phyloP scores from a whole-genome alignment of 1,284 basidiomycete species.

The Irpex sp. region DNA sequence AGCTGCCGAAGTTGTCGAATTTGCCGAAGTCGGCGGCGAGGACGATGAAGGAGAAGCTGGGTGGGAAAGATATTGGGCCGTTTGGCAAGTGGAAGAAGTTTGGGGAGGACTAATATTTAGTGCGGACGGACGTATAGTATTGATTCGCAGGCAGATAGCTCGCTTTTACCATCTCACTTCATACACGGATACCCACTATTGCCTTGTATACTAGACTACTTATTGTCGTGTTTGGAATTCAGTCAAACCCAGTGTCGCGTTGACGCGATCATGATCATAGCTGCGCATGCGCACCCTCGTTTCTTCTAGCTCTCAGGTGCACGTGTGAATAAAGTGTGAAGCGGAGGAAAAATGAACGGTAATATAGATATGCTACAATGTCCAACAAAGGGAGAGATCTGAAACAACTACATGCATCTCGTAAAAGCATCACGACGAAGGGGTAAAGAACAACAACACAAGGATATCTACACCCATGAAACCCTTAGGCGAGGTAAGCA shows the following conservation, averaged over 20 bases:
- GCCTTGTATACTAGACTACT: too few relatives aligned
- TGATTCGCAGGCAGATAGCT: background rate
- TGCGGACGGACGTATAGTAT: background rate
- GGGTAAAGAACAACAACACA: background rate
- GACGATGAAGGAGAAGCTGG: constrained; percentile 3
- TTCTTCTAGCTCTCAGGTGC: too few relatives aligned
- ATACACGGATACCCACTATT: too few relatives aligned
- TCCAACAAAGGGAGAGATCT: background rate
- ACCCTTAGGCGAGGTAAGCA: constrained; percentile 61
- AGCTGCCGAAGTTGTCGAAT: constrained; percentile 4
- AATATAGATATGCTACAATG: constrained; percentile 12
- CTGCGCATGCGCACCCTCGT: too few relatives aligned
- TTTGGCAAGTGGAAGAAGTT: constrained; percentile 12
- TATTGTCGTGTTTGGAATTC: too few relatives aligned
- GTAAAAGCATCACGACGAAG: background rate
- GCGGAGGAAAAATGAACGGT: background rate
- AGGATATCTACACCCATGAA: background rate
- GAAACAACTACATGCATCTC: background rate
- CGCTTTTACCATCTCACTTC: background rate
- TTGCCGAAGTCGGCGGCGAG: constrained; percentile 4
- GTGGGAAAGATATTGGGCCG: constrained; percentile 9
- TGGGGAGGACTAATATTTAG: background rate
- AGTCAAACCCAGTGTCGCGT: too few relatives aligned
- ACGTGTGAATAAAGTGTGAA: background rate
- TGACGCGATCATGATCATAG: too few relatives aligned